phyloP scores from a whole-genome alignment of 2,329 filamentous ascomycete genomes.

The Epichloe sylvatica region DNA sequence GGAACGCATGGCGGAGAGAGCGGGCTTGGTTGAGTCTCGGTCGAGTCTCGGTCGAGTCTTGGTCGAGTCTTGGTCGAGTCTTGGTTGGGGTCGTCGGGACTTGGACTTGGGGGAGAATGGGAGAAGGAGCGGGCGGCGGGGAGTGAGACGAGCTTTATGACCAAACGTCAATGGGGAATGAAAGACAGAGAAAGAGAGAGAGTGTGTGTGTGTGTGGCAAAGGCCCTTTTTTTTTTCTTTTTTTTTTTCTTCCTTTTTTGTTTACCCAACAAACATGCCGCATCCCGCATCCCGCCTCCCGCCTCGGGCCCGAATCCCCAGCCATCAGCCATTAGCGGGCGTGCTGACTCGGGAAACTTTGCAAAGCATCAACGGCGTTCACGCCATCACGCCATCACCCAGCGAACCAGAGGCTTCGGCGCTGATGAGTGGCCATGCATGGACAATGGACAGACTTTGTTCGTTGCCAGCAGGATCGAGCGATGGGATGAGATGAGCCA shows the following conservation, averaged over 20 bases:
- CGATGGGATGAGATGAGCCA: background rate
- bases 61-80: background rate
- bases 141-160: background rate
- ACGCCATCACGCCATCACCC: background rate
- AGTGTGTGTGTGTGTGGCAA: too few relatives aligned
- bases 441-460: background rate
- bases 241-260: background rate
- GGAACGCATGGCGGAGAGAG: constrained; percentile 7
- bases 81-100: background rate
- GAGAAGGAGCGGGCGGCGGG: background rate
- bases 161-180: background rate
- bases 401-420: background rate
- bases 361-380: background rate
- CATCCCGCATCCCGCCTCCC: background rate
- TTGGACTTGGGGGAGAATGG: background rate
- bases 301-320: background rate
- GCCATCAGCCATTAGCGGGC: background rate
- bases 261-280: too few relatives aligned
- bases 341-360: background rate
- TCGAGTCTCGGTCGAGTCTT: too few relatives aligned
- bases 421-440: background rate
- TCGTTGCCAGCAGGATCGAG: too few relatives aligned
- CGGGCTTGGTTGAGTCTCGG: background rate
- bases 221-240: background rate
- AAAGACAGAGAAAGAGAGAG: too few relatives aligned